Percentiles rank a stretch among this genome's conserved stretches.
Evolutionary conservation across 2,329 filamentous ascomycete species (phyloP).

Genomic region (Neonectria coccinea): DNA sequence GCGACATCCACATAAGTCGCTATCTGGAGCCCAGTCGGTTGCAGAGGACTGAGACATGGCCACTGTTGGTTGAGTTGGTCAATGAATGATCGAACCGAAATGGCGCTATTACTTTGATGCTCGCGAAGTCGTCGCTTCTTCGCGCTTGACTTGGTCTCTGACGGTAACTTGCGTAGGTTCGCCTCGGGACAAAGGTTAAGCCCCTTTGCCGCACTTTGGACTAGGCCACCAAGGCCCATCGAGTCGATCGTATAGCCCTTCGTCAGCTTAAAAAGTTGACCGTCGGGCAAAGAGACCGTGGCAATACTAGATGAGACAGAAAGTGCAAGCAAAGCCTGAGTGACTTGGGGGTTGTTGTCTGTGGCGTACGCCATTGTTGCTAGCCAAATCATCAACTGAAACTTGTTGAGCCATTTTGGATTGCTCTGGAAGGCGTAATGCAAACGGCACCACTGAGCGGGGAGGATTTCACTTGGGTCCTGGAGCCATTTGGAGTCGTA

Average conservation of each 20-base stretch:
- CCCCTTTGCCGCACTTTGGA: neutral
- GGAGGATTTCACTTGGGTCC: neutral
- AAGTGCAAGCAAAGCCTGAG: conserved; percentile 29
- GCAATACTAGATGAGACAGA: neutral
- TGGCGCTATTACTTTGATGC: neutral
- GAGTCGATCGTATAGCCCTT: conserved; percentile 6
- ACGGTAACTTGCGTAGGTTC: too few species aligned
- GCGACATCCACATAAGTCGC: conserved; percentile 16
- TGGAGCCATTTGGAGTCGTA: conserved; percentile 35
- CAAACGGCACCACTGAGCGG: conserved; percentile 29
- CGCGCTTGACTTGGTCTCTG: too few species aligned
- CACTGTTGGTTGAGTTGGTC: conserved; percentile 18
- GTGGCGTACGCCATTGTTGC: conserved; percentile 29
- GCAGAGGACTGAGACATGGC: conserved; percentile 15
- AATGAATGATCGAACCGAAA: neutral
- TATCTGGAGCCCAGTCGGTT: neutral
- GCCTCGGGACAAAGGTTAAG: neutral
- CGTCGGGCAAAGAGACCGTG: neutral
- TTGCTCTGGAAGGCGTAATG: conserved; percentile 26
- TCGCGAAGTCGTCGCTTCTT: neutral
- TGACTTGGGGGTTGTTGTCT: conserved; percentile 11
- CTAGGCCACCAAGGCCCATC: neutral
- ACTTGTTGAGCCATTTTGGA: conserved; percentile 27
- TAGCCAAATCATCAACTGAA: conserved; percentile 34
- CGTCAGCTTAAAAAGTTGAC: neutral